Base-by-base conservation (phyloP, 495 filamentous ascomycete species). In the Penicillium pulvis region DNA sequence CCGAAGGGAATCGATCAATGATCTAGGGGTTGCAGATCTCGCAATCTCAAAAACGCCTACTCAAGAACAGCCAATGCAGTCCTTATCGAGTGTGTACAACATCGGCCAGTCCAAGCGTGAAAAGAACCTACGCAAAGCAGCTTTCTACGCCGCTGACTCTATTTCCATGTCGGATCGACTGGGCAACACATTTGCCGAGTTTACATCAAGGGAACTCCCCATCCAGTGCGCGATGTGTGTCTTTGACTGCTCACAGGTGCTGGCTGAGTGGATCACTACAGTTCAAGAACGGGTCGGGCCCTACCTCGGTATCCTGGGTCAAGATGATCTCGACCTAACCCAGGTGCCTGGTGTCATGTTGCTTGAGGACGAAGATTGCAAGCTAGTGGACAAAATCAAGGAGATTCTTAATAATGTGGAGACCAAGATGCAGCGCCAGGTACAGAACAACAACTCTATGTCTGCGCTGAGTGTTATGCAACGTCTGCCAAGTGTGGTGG, bases 211-310 rank as follows among this genome's bases (percentile, higher is more conserved):
- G 30, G 94, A 98, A 66, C 80, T 98, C n/a, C 93, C 94, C 2
- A 79, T 98, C 26, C 92, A 96, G 62, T 93, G 92, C 14, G 91
- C 90, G 7, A 87, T 98, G 83, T 98, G 93, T 71, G 84, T 89
- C 12, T 96, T 97, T 69, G 94, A 98, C 66, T 98, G 94, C 65
- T 90, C 92, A n/a, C 92, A 96, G 66, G 92, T 98, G 0, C 85
- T 98, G 24, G 93, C 94, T 1, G 94, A 98, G 72, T 98, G 94
- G 94, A 84, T 95, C 43, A 89, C 90, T 14, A 96, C 93, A 0
- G 88, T 98, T 10, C 94, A 98, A 71, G 92, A 97, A 71, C 89
- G 94, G 10, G 90, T 97, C 48, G 95, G 93, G 0, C 84, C 87
- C 3, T 95, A 91, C 65, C 74, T 97, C 8, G 94, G 94, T 3